These are phyloP conservation scores for Bryum argenteum DNA, from an alignment of 225 moss, liverwort and hornwort species.

Conservation along the genomic window DNA sequence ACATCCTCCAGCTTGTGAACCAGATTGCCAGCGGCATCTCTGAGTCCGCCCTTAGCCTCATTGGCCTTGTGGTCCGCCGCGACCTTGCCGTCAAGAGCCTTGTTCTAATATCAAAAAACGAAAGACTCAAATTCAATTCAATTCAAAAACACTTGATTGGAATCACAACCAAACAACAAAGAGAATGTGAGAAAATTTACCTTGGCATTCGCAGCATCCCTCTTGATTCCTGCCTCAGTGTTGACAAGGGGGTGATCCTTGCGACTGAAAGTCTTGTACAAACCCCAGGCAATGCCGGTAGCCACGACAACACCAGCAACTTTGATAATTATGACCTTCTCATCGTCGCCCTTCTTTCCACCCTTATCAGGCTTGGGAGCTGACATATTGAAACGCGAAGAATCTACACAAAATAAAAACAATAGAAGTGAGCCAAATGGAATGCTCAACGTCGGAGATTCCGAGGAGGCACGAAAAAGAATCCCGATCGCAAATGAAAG, in stretches of 20 bases:
- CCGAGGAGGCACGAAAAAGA: neutral
- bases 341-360: slow-evolving; percentile 40
- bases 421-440: no score
- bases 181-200: slow-evolving; percentile 11
- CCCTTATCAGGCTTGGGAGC: slow-evolving; percentile 34
- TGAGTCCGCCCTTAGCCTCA: slow-evolving; percentile 37
- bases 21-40: slow-evolving; percentile 39
- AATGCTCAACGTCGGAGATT: neutral
- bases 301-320: slow-evolving; percentile 57
- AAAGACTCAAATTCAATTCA: no score
- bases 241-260: slow-evolving; percentile 46
- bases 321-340: slow-evolving; percentile 34
- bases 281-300: slow-evolving; percentile 52
- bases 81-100: slow-evolving; percentile 30
- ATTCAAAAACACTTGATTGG: no score
- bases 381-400: slow-evolving; percentile 33
- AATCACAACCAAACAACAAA: no score
- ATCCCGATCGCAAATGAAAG: no score
- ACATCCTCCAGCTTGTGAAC: slow-evolving; percentile 47
- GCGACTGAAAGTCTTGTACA: slow-evolving; percentile 54
- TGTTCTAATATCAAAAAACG: slow-evolving; percentile 21
- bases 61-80: slow-evolving; percentile 29
- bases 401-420: neutral
- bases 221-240: slow-evolving; percentile 45
- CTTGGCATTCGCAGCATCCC: slow-evolving; percentile 51